Conservation (phyloP, 2,329 filamentous ascomycete genomes). For the Colletotrichum gloeosporioides region DNA sequence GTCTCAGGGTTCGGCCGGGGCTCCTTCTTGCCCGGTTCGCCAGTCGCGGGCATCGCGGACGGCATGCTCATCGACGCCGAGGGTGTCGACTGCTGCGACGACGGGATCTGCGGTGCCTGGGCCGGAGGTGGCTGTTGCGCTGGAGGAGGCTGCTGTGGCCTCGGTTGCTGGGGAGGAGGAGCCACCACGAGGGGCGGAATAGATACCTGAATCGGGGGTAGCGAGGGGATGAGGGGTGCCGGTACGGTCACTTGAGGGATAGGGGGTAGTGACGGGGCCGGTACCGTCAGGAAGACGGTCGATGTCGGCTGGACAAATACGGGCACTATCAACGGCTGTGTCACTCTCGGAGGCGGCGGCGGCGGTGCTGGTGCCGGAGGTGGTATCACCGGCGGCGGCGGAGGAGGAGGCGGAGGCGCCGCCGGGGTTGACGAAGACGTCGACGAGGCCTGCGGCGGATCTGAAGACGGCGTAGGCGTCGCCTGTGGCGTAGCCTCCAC, state of each 20-base stretch:
- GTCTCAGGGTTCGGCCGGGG: constrained; percentile 18
- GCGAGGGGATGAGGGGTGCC: background rate
- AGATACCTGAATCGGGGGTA: background rate
- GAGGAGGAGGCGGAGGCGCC: background rate
- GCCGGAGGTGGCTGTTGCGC: background rate
- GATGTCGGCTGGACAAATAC: background rate
- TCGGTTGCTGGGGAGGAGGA: background rate
- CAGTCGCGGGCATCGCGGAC: background rate
- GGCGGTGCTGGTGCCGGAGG: background rate
- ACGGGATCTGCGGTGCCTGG: background rate
- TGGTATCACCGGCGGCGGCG: background rate
- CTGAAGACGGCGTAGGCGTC: background rate
- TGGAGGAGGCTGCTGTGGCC: background rate
- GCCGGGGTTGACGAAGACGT: background rate
- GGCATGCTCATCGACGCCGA: background rate
- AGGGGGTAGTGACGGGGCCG: background rate
- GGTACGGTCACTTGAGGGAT: background rate
- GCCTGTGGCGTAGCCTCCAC: background rate
- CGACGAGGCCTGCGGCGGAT: background rate
- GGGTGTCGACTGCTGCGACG: background rate
- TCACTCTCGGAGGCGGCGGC: background rate
- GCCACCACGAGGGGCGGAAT: background rate
- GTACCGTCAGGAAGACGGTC: background rate
- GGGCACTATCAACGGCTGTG: background rate
- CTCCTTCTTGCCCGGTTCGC: constrained; percentile 19